These are phyloP conservation scores for Antitrichia curtipendula DNA, from an alignment of 225 moss, liverwort and hornwort genomes.

Conservation along the genomic window DNA sequence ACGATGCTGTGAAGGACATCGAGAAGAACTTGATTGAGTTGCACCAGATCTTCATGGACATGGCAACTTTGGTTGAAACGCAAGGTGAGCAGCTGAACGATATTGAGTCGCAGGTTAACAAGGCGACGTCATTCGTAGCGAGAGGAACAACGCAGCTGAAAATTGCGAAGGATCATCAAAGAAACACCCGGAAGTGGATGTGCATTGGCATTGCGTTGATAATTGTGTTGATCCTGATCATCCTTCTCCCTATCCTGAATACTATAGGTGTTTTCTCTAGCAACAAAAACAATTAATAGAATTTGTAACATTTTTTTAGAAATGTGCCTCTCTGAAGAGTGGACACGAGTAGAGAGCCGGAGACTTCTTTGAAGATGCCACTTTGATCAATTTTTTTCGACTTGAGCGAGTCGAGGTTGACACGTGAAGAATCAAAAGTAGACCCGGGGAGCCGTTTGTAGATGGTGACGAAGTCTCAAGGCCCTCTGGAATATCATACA, in stretches of 20 bases:
- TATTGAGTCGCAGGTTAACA: slow-evolving; percentile 34
- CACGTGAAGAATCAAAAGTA: neutral
- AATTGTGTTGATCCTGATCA: slow-evolving; percentile 10
- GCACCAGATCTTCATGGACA: slow-evolving; percentile 48
- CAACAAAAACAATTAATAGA: neutral
- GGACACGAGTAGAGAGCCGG: neutral
- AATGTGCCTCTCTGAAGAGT: neutral
- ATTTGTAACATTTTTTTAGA: neutral
- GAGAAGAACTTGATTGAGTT: slow-evolving; percentile 35
- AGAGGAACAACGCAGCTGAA: slow-evolving; percentile 6
- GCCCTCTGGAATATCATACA: neutral
- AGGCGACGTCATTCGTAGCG: slow-evolving; percentile 6
- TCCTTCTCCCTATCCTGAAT: slow-evolving; percentile 17
- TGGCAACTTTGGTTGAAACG: slow-evolving; percentile 38
- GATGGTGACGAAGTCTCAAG: neutral
- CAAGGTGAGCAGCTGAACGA: slow-evolving; percentile 47
- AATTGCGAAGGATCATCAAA: slow-evolving; percentile 3
- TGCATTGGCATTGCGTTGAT: slow-evolving; percentile 5
- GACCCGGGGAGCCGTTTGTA: neutral
- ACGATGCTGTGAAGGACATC: slow-evolving; percentile 41
- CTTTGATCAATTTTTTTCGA: neutral
- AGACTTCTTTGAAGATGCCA: neutral
- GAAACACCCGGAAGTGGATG: slow-evolving; percentile 11
- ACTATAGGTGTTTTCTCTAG: neutral
- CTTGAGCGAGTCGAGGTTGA: neutral